Base-by-base conservation (phyloP, 257 asterid genomes). In the Solanum tacnaense region DNA sequence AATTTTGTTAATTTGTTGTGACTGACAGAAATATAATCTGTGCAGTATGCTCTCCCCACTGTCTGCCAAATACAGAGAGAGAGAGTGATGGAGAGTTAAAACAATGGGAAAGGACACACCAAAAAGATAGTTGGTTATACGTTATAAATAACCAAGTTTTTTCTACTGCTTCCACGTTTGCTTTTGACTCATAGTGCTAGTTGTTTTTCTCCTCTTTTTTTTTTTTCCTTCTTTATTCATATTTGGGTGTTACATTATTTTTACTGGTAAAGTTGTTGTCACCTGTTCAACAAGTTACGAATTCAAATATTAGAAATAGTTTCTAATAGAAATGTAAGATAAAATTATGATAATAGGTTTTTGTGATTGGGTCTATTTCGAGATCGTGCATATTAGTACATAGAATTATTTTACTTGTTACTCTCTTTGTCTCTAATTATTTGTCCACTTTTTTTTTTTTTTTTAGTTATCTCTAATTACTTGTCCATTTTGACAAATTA, bases 391-490 rank as follows among this genome's bases (percentile, higher is more conserved):
- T 13, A 13, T 5, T 46, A 46, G 58, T 46, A 20, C 20, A 46
- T 46, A 2, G 0, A 44, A 13, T 44, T 44, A 44, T 12, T 44
- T 44, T 44, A 44, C 18, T 44, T 44, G 52, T 44, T 44, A 13
- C 6, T 44, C 2, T 12, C 1, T 44, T 0, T 44, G 16, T 13
- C 0, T 2, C 0, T 44, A 44, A 12, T 44, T 13, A 44, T 0
- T 44, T 44, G 18, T 44, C 0, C 1, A 44, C 0, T 44, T 44
- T 44, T 44, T 0, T 0, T 44, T 0, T 0, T 44, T 44, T 44
- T 44, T 44, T 44, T 44, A 12, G 6, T 44, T 44, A 44, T 12
- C 0, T 0, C 18, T 44, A 44, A 44, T 44, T 44, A 44, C 6
- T 44, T 44, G 0, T 44, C 4, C 5, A 44, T 44, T 44, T 44